These are phyloP conservation scores for Lupinus albus DNA, from an alignment of 306 rosid species.

Conservation along the genomic window DNA sequence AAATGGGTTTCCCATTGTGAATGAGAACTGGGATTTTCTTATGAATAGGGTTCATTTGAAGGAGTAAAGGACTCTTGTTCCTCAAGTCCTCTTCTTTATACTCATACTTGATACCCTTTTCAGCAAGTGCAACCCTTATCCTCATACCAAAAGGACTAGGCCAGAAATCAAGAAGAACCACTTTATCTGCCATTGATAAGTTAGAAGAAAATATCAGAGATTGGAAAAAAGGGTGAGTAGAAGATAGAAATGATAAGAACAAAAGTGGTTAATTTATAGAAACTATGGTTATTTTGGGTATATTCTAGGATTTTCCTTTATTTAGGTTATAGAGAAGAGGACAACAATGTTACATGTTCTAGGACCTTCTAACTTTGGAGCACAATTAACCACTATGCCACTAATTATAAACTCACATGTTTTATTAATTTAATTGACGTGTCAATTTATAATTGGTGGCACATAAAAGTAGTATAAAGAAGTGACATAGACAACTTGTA, in stretches of 20 bases:
- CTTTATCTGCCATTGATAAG: conserved; percentile 39
- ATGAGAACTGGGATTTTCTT: conserved; percentile 40
- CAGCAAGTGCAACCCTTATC: conserved; percentile 35
- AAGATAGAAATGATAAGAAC: neutral
- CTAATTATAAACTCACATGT: too few relatives aligned
- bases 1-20: conserved; percentile 41
- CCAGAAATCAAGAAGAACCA: conserved; percentile 45
- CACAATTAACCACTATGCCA: too few relatives aligned
- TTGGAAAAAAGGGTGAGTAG: neutral
- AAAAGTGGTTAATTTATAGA: too few relatives aligned
- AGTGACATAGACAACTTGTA: too few relatives aligned
- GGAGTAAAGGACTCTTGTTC: conserved; percentile 38
- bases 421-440: too few relatives aligned
- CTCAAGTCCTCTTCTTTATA: conserved; percentile 34
- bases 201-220: neutral
- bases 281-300: too few relatives aligned
- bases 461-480: too few relatives aligned
- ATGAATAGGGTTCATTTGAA: conserved; percentile 41
- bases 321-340: too few relatives aligned
- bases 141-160: conserved; percentile 43
- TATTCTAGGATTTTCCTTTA: too few relatives aligned
- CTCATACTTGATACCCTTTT: conserved; percentile 45
- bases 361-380: too few relatives aligned
- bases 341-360: too few relatives aligned
- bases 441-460: too few relatives aligned